phyloP scores from a whole-genome alignment of 495 filamentous ascomycete species.

The Eremomyces bilateralis region DNA sequence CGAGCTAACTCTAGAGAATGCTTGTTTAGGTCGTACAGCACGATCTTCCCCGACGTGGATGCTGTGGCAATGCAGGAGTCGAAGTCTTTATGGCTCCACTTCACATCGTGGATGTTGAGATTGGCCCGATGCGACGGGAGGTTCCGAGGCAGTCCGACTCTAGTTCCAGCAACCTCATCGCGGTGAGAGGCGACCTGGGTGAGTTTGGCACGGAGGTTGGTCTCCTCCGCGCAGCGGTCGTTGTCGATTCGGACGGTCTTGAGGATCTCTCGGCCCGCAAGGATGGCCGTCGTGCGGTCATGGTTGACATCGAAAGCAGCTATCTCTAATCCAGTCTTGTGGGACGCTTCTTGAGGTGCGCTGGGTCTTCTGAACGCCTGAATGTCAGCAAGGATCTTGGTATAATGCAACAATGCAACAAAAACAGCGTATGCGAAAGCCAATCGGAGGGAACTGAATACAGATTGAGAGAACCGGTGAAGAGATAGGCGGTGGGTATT shows the following conservation, averaged over 20 bases:
- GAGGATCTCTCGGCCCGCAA: conserved; percentile 66
- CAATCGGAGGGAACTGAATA: too few relatives aligned
- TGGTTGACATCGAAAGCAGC: conserved; percentile 58
- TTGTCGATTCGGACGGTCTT: conserved; percentile 60
- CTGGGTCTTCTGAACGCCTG: too few relatives aligned
- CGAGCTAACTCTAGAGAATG: conserved; percentile 52
- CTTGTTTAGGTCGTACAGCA: conserved; percentile 64
- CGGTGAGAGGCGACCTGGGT: conserved; percentile 44
- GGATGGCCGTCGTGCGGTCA: conserved; percentile 49
- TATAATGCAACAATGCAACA: too few relatives aligned
- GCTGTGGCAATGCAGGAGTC: conserved; percentile 59
- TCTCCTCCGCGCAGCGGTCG: conserved; percentile 46
- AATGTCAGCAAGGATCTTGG: too few relatives aligned
- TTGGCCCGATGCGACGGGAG: conserved; percentile 42
- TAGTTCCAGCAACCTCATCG: conserved; percentile 22
- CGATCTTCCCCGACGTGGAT: conserved; percentile 66
- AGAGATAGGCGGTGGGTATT: too few relatives aligned
- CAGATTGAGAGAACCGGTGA: too few relatives aligned
- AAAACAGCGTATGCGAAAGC: too few relatives aligned
- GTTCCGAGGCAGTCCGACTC: too few relatives aligned
- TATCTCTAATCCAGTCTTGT: conserved; percentile 52
- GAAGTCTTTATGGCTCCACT: conserved; percentile 52
- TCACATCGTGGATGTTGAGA: conserved; percentile 62
- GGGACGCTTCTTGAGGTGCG: conserved; percentile 49
- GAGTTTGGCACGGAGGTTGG: conserved; percentile 62